Evolutionary conservation across 1,284 basidiomycete species (phyloP).

Genomic region (Hortiboletus rubellus): DNA sequence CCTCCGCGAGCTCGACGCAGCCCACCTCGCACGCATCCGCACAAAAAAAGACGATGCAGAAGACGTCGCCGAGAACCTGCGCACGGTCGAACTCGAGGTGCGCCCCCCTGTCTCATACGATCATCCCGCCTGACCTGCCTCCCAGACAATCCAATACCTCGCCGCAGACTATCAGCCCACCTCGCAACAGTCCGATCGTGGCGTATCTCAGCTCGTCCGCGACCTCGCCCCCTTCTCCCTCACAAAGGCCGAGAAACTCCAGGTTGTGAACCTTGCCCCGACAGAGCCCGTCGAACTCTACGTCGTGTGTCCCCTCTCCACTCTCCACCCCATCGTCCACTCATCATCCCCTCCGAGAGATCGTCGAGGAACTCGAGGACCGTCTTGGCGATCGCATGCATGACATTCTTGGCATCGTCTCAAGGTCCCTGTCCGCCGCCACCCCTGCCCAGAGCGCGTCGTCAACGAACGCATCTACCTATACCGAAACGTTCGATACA

Average conservation of each 20-base stretch:
- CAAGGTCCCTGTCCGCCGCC: conserved; percentile 44
- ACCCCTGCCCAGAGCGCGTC: conserved; percentile 6
- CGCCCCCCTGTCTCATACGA: conserved; percentile 21
- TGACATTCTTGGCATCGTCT: conserved; percentile 63
- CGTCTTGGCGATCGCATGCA: conserved; percentile 74
- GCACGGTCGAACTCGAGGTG: conserved; percentile 90
- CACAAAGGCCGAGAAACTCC: conserved; percentile 90
- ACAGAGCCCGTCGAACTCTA: conserved; percentile 84
- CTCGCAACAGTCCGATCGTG: conserved; percentile 60
- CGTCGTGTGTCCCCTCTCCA: conserved; percentile 60
- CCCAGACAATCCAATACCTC: conserved; percentile 81
- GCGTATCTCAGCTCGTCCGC: conserved; percentile 67
- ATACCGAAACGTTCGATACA: conserved; percentile 14
- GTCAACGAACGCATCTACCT: neutral
- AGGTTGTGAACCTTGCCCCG: conserved; percentile 88
- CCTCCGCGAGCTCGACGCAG: conserved; percentile 73
- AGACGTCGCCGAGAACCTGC: conserved; percentile 74
- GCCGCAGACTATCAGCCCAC: conserved; percentile 73
- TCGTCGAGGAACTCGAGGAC: conserved; percentile 88
- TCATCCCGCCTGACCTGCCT: neutral
- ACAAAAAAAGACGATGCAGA: conserved; percentile 71
- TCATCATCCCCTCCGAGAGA: conserved; percentile 47
- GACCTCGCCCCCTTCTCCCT: conserved; percentile 68
- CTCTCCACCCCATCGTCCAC: neutral
- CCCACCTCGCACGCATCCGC: conserved; percentile 64